A percentile compares a stretch with the other conserved stretches of the same genome.
Evolutionary conservation across 2,329 filamentous ascomycete species (phyloP).

Genomic region (Calonectria fujianensis): DNA sequence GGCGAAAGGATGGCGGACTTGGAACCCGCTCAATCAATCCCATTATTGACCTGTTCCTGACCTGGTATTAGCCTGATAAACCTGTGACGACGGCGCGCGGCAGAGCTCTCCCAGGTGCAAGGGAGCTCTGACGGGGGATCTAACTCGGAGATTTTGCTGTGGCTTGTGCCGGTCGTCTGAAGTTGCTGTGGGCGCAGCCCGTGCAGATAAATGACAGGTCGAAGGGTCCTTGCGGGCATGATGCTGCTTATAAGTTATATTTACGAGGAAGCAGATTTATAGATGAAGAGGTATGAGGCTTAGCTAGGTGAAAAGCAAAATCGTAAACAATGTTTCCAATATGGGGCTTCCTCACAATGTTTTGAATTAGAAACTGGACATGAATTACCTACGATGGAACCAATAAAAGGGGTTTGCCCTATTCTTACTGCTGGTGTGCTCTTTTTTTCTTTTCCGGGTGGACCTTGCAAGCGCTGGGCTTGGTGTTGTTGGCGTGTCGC

Average conservation of each 20-base stretch:
- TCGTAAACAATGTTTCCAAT: background rate
- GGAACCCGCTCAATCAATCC: conserved; percentile 21
- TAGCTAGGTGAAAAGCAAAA: background rate
- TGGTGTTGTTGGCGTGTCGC: conserved; percentile 8
- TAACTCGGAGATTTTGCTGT: conserved; percentile 1
- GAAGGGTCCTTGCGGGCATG: background rate
- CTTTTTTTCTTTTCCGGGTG: background rate
- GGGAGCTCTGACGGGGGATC: background rate
- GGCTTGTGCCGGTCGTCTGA: conserved; percentile 10
- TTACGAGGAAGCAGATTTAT: background rate
- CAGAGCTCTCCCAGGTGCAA: conserved; percentile 9
- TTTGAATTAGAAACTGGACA: background rate
- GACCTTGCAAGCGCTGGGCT: background rate
- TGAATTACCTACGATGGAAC: background rate
- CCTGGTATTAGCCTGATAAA: background rate
- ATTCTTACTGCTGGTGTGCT: background rate
- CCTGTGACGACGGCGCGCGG: conserved; percentile 7
- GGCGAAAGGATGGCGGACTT: conserved; percentile 20
- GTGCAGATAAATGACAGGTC: background rate
- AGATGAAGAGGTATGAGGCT: background rate
- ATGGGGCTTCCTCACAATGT: background rate
- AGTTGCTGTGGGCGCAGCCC: background rate
- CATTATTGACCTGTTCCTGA: conserved; percentile 6
- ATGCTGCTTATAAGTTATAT: background rate
- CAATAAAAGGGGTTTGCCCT: background rate